phyloP scores from a whole-genome alignment of 1,284 basidiomycete species.

The Laetiporus sulphureus region DNA sequence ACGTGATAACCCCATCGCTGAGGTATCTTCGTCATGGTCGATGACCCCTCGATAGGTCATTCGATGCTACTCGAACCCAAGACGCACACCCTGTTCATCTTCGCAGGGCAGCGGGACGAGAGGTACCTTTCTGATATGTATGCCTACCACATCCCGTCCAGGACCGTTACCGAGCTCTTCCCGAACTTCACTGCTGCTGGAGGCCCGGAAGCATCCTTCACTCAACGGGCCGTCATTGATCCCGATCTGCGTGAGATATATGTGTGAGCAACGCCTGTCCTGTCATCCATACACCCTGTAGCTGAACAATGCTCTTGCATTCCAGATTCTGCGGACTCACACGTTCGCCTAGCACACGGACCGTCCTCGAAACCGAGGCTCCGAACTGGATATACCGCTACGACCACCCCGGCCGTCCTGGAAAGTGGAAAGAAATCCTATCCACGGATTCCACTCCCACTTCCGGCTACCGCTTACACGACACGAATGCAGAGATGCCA shows the following conservation, averaged over 20 bases:
- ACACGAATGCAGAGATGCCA: conserved; percentile 7
- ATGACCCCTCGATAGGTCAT: conserved; percentile 41
- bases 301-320: too few relatives aligned
- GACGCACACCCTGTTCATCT: conserved; percentile 54
- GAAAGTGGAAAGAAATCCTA: conserved; percentile 56
- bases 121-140: conserved; percentile 70
- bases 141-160: conserved; percentile 54
- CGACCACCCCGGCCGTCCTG: conserved; percentile 38
- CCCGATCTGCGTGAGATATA: conserved; percentile 59
- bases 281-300: too few relatives aligned
- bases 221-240: conserved; percentile 65
- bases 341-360: conserved; percentile 33
- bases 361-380: conserved; percentile 39
- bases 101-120: conserved; percentile 63
- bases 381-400: conserved; percentile 65
- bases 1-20: conserved; percentile 6
- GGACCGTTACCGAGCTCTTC: conserved; percentile 54
- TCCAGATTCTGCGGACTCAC: conserved; percentile 55
- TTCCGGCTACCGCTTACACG: conserved; percentile 1
- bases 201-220: conserved; percentile 63
- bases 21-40: not conserved
- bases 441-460: conserved; percentile 20
- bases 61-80: conserved; percentile 69
- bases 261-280: too few relatives aligned
- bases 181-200: conserved; percentile 51